Base-by-base conservation (phyloP, 2,329 filamentous ascomycete genomes). In the Dichotomopilus funicola region DNA sequence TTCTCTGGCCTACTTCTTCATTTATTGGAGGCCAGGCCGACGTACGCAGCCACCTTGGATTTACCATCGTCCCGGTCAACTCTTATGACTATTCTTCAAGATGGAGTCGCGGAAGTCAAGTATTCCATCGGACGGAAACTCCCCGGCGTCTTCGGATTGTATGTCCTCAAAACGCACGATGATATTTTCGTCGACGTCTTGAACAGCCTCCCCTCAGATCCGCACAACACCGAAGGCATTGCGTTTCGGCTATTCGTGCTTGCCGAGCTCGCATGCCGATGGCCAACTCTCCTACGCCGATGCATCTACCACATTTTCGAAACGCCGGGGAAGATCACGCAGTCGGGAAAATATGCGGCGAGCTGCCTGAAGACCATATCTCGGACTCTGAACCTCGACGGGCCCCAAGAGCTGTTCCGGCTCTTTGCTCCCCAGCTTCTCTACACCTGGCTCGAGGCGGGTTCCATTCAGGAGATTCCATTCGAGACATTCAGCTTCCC, bases 251-350 rank as follows among this genome's bases (percentile, higher is more conserved):
- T 97, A 2, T 81, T 88, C 59, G 82, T 89, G 7, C 74, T 97
- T 9, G 82, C 87, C 1, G 83, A 84, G 54, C 74, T 99, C 56
- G 94, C 88, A 31, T 88, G 89, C 35, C 74, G 77, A 50, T 97
- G 92, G 89, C 85, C 90, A 57, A 95, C 91, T 0, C 77, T 97
- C 19, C 78, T 96, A 44, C 86, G 91, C 51, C 84, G 88, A 61
- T 91, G 90, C 61, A 88, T 95, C 13, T 99, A 96, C 68, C 88
- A 94, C 68, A 91, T 97, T 27, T 96, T 97, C 63, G 94, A 97
- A 68, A 90, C 87, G 0, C 88, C 91, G 1, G 89, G 88, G 1
- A 83, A 84, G 55, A 82, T 95, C 11, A 72, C 79, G 3, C 71
- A 74, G 9, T 87, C 87, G 6, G 76, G 78, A 19, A 73, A 77